phyloP scores from a whole-genome alignment of 2,329 filamentous ascomycete genomes.

The Aspergillus tanneri region DNA sequence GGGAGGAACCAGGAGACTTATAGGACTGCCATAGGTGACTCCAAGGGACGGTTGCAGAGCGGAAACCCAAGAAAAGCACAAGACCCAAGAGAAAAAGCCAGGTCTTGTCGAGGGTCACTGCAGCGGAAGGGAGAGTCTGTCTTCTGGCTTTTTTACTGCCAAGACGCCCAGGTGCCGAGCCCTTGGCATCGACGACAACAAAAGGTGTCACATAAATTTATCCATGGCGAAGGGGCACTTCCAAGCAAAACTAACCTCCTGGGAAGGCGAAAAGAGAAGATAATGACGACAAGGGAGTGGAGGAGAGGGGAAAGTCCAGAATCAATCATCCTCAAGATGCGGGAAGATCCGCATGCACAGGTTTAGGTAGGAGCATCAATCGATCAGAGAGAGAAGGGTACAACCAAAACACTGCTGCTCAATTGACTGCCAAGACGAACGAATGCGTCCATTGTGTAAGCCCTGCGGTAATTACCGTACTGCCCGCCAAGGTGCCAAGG shows the following conservation, averaged over 20 bases:
- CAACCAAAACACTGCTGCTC: no score
- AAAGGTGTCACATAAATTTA: conserved; percentile 10
- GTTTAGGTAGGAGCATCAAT: background rate
- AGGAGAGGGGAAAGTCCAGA: background rate
- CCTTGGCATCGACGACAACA: conserved; percentile 29
- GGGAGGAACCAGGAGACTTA: conserved; percentile 12
- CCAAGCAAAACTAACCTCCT: background rate
- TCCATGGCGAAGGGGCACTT: background rate
- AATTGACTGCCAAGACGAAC: background rate
- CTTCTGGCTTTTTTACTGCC: conserved; percentile 20
- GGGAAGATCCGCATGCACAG: background rate
- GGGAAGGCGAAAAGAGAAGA: background rate
- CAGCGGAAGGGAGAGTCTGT: conserved; percentile 20
- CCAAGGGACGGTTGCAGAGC: conserved; percentile 19
- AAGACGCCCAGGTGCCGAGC: conserved; percentile 35
- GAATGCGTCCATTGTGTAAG: background rate
- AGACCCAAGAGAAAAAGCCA: conserved; percentile 18
- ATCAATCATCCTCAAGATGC: background rate
- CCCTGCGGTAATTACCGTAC: background rate
- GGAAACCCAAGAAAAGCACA: conserved; percentile 22
- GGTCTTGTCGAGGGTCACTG: conserved; percentile 19
- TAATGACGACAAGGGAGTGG: background rate
- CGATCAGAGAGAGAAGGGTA: no score
- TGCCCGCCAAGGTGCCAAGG: conserved; percentile 23
- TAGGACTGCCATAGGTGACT: conserved; percentile 20